Evolutionary conservation across 768 basidiomycete species (phyloP).

Genomic region (Lactarius quietus): DNA sequence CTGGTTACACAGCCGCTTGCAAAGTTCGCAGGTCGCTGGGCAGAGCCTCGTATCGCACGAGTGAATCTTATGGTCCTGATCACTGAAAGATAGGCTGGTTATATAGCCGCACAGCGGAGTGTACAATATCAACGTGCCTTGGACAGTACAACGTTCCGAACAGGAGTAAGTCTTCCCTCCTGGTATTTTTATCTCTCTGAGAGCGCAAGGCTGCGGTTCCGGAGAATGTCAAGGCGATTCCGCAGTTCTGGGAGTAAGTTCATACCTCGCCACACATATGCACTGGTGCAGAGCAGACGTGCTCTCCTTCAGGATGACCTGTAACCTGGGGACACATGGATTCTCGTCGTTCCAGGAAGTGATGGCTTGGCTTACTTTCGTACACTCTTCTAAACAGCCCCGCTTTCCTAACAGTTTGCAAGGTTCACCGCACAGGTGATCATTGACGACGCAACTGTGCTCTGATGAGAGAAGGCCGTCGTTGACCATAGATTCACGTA

Average conservation of each 20-base stretch:
- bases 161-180: not conserved
- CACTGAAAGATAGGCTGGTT: slow-evolving; percentile 32
- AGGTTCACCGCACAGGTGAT: slow-evolving; percentile 50
- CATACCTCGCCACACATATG: slow-evolving; percentile 55
- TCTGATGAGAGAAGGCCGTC: slow-evolving; percentile 34
- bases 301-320: slow-evolving; percentile 46
- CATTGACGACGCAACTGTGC: slow-evolving; percentile 50
- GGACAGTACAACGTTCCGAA: slow-evolving; percentile 4
- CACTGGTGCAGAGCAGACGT: slow-evolving; percentile 48
- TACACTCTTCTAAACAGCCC: slow-evolving; percentile 51
- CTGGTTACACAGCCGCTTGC: slow-evolving; percentile 48
- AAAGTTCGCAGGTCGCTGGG: slow-evolving; percentile 51
- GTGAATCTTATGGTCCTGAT: slow-evolving; percentile 44
- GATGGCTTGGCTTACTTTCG: slow-evolving; percentile 38
- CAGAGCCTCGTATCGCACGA: slow-evolving; percentile 50
- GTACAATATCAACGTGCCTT: not conserved
- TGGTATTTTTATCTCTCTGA: not conserved
- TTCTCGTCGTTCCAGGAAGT: not conserved
- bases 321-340: slow-evolving; percentile 37
- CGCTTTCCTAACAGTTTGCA: slow-evolving; percentile 44
- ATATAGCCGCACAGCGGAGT: too few relatives aligned
- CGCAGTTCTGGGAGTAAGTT: not conserved
- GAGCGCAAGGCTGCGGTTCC: slow-evolving; percentile 9
- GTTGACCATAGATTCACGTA: slow-evolving; percentile 28
- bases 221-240: not conserved